These are phyloP conservation scores for Penicillium paneum DNA, from an alignment of 2,329 filamentous ascomycete genomes.

Conservation along the genomic window DNA sequence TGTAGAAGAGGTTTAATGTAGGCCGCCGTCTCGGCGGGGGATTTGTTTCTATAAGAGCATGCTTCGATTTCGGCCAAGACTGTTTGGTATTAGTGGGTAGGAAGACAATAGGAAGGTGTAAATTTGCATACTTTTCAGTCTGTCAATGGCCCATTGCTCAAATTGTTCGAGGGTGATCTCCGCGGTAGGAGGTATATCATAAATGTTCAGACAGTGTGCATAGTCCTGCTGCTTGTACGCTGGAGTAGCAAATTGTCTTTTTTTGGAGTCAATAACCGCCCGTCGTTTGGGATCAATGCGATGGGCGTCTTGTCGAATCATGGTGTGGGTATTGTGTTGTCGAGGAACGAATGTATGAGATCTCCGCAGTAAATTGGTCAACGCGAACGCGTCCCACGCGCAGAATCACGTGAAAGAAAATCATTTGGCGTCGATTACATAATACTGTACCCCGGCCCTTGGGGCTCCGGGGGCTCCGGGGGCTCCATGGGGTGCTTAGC, in stretches of 20 bases:
- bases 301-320: slow-evolving; percentile 45
- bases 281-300: slow-evolving; percentile 66
- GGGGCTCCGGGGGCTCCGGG: neutral
- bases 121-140: slow-evolving; percentile 66
- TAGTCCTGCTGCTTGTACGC: slow-evolving; percentile 76
- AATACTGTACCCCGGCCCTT: neutral
- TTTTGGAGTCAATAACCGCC: slow-evolving; percentile 72
- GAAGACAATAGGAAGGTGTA: too few relatives aligned
- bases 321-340: slow-evolving; percentile 19
- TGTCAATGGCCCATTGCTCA: slow-evolving; percentile 96
- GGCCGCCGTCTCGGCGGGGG: slow-evolving; percentile 71
- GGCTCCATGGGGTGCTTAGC: neutral
- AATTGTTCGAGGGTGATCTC: slow-evolving; percentile 97
- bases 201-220: slow-evolving; percentile 86
- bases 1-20: slow-evolving; percentile 85
- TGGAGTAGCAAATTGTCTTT: slow-evolving; percentile 78
- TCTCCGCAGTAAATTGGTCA: slow-evolving; percentile 15
- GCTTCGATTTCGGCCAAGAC: slow-evolving; percentile 64
- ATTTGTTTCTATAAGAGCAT: slow-evolving; percentile 90
- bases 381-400: slow-evolving; percentile 25
- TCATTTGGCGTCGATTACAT: neutral
- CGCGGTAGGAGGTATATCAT: slow-evolving; percentile 78
- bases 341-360: neutral
- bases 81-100: slow-evolving; percentile 15
- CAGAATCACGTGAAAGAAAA: slow-evolving; percentile 11